Evolutionary conservation across 148 eudicot genomes (phyloP).

Genomic region (Vaccinium vitisidaea): DNA sequence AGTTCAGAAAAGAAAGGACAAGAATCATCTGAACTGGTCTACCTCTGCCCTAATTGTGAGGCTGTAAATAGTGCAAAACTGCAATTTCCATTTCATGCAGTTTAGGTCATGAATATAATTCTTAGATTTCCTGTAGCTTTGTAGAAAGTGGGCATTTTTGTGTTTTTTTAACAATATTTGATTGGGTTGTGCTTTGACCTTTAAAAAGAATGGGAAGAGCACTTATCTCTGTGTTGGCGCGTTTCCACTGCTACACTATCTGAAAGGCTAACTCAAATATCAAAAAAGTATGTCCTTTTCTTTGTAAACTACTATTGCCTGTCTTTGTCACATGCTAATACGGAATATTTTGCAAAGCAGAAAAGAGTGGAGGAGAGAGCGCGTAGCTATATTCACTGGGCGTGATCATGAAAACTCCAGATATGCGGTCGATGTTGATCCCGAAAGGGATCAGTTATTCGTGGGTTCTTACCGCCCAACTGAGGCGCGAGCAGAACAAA

Average conservation of each 20-base stretch:
- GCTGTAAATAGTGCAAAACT: neutral
- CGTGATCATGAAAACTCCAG: too few species aligned
- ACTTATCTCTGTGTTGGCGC: neutral
- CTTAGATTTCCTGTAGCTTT: neutral
- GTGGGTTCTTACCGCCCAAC: too few species aligned
- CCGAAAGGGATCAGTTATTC: too few species aligned
- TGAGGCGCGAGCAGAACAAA: too few species aligned
- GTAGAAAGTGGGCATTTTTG: conserved; percentile 6
- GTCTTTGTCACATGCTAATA: neutral
- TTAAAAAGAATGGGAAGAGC: neutral
- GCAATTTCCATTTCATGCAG: conserved; percentile 1
- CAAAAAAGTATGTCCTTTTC: neutral
- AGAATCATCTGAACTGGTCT: neutral
- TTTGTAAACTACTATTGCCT: neutral
- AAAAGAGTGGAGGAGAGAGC: too few species aligned
- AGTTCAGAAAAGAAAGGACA: neutral
- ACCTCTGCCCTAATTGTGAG: neutral
- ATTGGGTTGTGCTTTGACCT: neutral
- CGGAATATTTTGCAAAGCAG: too few species aligned
- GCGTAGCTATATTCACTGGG: too few species aligned
- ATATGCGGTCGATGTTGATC: too few species aligned
- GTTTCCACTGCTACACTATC: neutral
- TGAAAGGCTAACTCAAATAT: conserved; percentile 2
- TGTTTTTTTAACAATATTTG: neutral
- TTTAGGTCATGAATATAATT: conserved; percentile 23